A percentile compares a stretch with the other conserved stretches of the same genome.
Evolutionary conservation across 1,284 basidiomycete genomes (phyloP).

Genomic region (Cutaneotrichosporon sp.): DNA sequence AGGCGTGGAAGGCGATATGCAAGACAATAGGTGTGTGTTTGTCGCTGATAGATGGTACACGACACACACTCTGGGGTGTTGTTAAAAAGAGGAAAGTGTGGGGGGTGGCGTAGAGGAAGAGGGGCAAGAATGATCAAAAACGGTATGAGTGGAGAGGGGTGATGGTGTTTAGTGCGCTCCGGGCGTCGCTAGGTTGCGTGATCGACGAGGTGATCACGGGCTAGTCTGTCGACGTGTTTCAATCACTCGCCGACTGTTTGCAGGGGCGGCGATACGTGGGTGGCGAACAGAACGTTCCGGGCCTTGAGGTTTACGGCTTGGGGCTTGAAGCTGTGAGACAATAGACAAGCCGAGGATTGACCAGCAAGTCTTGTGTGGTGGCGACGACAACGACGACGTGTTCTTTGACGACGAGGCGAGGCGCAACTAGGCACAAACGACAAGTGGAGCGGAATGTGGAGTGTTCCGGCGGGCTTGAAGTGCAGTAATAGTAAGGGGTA

Average conservation of each 20-base stretch:
- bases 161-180: background rate
- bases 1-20: background rate
- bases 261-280: background rate
- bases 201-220: background rate
- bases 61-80: too few relatives aligned
- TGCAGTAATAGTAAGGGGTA: background rate
- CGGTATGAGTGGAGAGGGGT: background rate
- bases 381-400: background rate
- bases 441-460: conserved; percentile 1
- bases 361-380: background rate
- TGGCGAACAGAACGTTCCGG: background rate
- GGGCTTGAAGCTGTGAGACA: background rate
- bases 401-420: background rate
- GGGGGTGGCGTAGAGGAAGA: background rate
- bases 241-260: background rate
- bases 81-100: background rate
- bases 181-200: background rate
- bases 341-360: background rate
- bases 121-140: background rate
- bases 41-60: background rate
- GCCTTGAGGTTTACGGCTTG: background rate
- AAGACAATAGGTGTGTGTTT: background rate
- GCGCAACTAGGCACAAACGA: background rate
- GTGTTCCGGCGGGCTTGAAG: background rate
- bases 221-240: background rate